These are phyloP conservation scores for Hanseniaspora guilliermondii DNA, from an alignment of 805 yeast genomes.

Conservation along the genomic window DNA sequence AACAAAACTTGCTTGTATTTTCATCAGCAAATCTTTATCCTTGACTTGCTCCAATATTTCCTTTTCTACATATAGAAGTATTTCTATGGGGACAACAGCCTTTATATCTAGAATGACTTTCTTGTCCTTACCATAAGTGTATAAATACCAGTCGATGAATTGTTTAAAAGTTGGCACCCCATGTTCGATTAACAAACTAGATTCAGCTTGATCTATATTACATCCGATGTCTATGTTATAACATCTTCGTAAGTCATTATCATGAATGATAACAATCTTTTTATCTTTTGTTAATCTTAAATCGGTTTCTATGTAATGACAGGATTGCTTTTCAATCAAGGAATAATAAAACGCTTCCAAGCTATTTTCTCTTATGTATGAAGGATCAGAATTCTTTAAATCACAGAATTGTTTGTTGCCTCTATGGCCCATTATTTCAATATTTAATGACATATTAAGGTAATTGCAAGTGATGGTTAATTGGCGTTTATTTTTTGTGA, in stretches of 20 bases:
- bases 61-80: conserved; percentile 31
- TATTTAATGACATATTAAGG: background rate
- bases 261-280: conserved; percentile 44
- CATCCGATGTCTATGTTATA: conserved; percentile 31
- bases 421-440: conserved; percentile 26
- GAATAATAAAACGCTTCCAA: conserved; percentile 37
- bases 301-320: conserved; percentile 40
- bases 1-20: conserved; percentile 36
- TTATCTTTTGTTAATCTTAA: conserved; percentile 43
- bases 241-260: conserved; percentile 37
- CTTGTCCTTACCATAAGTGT: conserved; percentile 24
- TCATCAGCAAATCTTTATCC: conserved; percentile 21
- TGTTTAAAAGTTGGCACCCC: conserved; percentile 34
- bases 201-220: conserved; percentile 29
- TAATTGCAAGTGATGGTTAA: too few species aligned
- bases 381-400: conserved; percentile 15
- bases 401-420: conserved; percentile 22
- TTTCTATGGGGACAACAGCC: conserved; percentile 33
- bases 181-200: conserved; percentile 20
- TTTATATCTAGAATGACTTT: conserved; percentile 42
- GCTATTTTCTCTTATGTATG: conserved; percentile 36
- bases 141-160: conserved; percentile 28
- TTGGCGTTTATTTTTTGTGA: too few species aligned
- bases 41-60: conserved; percentile 29
- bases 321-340: conserved; percentile 31